Percentiles rank a stretch among this genome's conserved stretches.
These are phyloP conservation scores for Leptographium lundbergii DNA, from an alignment of 2,329 filamentous ascomycete genomes.

Conservation along the genomic window DNA sequence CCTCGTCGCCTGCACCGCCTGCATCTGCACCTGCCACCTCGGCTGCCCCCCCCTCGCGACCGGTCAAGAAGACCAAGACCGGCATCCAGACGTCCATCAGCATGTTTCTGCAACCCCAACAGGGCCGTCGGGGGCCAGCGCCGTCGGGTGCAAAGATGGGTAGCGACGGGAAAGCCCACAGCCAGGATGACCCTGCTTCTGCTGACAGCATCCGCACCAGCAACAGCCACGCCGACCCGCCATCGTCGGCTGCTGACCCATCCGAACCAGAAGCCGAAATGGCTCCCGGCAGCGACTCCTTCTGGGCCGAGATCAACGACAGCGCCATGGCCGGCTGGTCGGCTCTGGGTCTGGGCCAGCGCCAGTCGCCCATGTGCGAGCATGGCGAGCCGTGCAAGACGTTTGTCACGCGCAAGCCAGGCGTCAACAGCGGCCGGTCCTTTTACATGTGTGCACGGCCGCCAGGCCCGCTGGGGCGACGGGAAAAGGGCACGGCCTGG, in stretches of 20 bases:
- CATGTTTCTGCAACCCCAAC: constrained; percentile 8
- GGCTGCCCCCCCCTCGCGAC: neutral
- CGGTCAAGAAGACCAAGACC: constrained; percentile 7
- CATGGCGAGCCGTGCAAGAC: constrained; percentile 80
- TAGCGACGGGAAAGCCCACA: no score
- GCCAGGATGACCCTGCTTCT: no score
- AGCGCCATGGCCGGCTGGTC: constrained; percentile 73
- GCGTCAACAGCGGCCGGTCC: constrained; percentile 61
- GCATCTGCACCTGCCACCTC: no score
- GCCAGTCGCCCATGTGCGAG: constrained; percentile 58
- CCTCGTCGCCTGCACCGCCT: no score
- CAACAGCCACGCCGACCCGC: no score
- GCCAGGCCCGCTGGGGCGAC: constrained; percentile 71
- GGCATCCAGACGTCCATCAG: constrained; percentile 10
- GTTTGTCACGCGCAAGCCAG: constrained; percentile 76
- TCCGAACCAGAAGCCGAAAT: no score
- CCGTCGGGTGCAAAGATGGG: no score
- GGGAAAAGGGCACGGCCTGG: constrained; percentile 77
- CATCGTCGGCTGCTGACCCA: no score
- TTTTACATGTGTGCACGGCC: constrained; percentile 59
- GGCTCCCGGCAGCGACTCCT: neutral
- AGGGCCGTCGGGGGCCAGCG: neutral
- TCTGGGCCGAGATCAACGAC: constrained; percentile 20
- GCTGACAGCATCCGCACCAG: no score
- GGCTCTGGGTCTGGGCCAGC: constrained; percentile 57